Evolutionary conservation across 2,329 filamentous ascomycete genomes (phyloP), one percentile per base, ranked within the genome.

Genomic region (Xylaria sp.): DNA sequence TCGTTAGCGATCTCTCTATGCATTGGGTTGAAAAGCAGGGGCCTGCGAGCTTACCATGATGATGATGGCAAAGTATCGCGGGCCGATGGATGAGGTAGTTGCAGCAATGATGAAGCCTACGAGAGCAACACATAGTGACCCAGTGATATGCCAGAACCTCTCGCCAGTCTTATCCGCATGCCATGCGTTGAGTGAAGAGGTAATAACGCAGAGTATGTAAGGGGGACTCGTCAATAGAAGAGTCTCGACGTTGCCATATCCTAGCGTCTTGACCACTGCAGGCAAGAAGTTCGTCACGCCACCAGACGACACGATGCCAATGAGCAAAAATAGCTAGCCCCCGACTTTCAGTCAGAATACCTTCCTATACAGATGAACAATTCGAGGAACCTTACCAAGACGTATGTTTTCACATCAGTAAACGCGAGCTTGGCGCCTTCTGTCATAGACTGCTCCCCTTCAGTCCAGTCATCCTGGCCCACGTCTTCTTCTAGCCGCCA

Each of bases 151-250:
- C 73, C 84, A 86, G 75, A 87, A 92, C 4, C 89, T 84, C 75
- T 92, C 90, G 19, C 88, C 88, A 0, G 87, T 90, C 43, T 81
- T 83, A 74, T 92, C 90, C 15, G 90, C 88, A 73, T 92, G 88
- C 82, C 86, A 88, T 3, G 89, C 87, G 67, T 91, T 91, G 45
- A 81, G 60, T 67, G 88, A 87, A 1, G 87, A 85, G 0, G 84
- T 86, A 45, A 90, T 82, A 33, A 87, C 82, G 51, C 81, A 83
- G 12, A 89, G 79, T 2, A 89, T 83, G 72, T 89, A 91, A 3
- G 88, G 88, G 0, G 89, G 89, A 0, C 83, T 84, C 0, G 87
- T 89, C 56, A 91, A 78, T 14, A 90, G 82, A 3, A 90, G 82
- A 0, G 88, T 86, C 25, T 80, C 76, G 51, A 88, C 85, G 15